phyloP scores from a whole-genome alignment of 305 asterid species.

The Stenogyne calaminthoides region DNA sequence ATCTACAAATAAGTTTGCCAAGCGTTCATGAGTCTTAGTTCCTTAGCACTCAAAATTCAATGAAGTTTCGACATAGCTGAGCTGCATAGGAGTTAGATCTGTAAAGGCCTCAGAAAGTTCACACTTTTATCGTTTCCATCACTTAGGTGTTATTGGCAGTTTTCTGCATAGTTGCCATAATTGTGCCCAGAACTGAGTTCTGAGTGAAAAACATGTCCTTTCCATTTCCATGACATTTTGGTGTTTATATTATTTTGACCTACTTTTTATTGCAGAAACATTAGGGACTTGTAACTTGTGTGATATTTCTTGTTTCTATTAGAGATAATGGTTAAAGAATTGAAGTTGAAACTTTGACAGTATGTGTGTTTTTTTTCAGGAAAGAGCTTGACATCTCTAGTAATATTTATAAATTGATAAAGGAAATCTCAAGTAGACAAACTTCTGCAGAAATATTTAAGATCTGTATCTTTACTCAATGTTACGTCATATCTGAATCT shows the following conservation, averaged over 20 bases:
- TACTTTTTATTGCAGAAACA: constrained; percentile 29
- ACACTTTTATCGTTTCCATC: neutral
- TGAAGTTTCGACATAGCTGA: neutral
- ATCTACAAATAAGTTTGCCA: neutral
- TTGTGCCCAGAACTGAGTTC: no score
- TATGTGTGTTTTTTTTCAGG: no score
- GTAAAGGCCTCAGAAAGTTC: neutral
- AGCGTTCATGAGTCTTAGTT: neutral
- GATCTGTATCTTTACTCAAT: neutral
- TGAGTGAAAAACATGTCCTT: no score
- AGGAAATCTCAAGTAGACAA: neutral
- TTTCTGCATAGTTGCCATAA: neutral
- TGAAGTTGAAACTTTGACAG: no score
- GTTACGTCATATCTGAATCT: neutral
- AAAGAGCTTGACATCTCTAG: no score
- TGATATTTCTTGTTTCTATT: constrained; percentile 18
- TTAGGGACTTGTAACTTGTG: neutral
- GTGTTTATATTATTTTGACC: neutral
- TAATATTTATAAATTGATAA: neutral
- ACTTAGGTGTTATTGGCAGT: neutral
- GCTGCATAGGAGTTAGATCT: neutral
- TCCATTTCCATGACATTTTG: neutral
- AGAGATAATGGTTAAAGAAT: constrained; percentile 46
- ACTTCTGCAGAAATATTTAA: neutral
- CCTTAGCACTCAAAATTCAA: neutral